Base-by-base conservation (phyloP, 2,329 filamentous ascomycete genomes). In the Aspergillus udagawae region DNA sequence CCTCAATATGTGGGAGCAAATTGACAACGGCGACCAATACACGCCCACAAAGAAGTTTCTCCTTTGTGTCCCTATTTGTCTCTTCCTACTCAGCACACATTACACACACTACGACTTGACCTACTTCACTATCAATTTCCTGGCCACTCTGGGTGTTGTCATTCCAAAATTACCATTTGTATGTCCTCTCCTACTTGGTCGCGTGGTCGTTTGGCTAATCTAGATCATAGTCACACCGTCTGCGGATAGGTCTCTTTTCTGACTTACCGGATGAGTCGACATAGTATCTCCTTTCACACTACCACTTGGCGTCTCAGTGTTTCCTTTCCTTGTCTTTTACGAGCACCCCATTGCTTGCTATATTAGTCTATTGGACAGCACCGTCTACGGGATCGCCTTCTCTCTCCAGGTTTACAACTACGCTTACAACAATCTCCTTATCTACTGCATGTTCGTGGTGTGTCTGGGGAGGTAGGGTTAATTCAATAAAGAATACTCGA, bases 1-100 rank as follows among this genome's bases (percentile, higher is more conserved):
- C 76, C 83, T 99, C 71, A 99, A 97, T 80, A 97, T 99, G 94
- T 99, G 94, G 94, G 94, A 99, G 80, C 94, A 99, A 79, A 99
- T 99, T 75, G 94, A 99, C 80, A 95, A 97, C 70, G 94, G 94
- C 49, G 94, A 94, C 67, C 94, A 99, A 76, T 99, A 97, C 80
- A 99, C 94, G 0, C 94, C 94, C 3, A 91, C 94, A 64, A 99
- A 99, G 83, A 99, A 99, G 77, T 99, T 99, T 71, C 82, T 99
- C 58, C 86, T 97, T 67, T 91, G 89, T 69, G 93, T 97, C 35
- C 94, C 94, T 42, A 96, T 99, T 68, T 84, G 92, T 63, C 83
- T 99, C 62, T 99, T 99, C 75, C 83, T 99, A 55, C 82, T 97
- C 68, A 97, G 93, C 83, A 99, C 94, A 25, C 94, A 99, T 77